Evolutionary conservation across 2,329 filamentous ascomycete genomes (phyloP).

Genomic region (Thielaviopsis ethacetica): DNA sequence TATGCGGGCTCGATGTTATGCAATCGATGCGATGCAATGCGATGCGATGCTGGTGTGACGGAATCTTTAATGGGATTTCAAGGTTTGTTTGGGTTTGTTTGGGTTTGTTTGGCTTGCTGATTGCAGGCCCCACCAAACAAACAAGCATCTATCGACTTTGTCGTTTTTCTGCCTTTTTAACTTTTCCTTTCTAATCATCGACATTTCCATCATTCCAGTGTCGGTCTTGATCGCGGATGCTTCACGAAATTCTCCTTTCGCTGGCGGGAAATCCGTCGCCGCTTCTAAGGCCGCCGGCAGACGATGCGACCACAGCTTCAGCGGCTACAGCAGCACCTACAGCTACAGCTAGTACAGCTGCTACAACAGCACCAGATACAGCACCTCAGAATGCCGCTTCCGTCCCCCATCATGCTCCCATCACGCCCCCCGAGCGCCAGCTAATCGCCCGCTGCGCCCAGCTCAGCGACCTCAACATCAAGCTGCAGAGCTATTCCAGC

Average conservation of each 20-base stretch:
- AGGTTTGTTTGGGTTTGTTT: too few species aligned
- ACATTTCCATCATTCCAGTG: not conserved
- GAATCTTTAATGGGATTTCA: too few species aligned
- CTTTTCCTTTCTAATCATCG: not conserved
- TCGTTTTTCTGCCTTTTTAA: not conserved
- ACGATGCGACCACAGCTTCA: slow-evolving; percentile 18
- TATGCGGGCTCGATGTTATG: too few species aligned
- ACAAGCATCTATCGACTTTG: not conserved
- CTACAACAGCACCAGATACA: slow-evolving; percentile 1
- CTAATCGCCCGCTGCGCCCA: slow-evolving; percentile 62
- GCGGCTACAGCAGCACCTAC: slow-evolving; percentile 15
- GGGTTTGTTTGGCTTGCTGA: not conserved
- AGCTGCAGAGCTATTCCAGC: slow-evolving; percentile 55
- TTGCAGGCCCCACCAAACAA: not conserved
- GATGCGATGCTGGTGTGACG: too few species aligned
- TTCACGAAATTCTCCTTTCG: slow-evolving; percentile 95
- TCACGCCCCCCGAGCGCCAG: slow-evolving; percentile 67
- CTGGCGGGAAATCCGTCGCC: slow-evolving; percentile 87
- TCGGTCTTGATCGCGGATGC: slow-evolving; percentile 39
- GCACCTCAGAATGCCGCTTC: slow-evolving; percentile 19
- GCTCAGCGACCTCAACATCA: slow-evolving; percentile 62
- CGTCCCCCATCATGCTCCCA: slow-evolving; percentile 20
- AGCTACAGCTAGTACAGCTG: slow-evolving; percentile 15
- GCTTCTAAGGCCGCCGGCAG: slow-evolving; percentile 38
- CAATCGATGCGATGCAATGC: too few species aligned